Evolutionary conservation across 1,139 yeast species (phyloP), one percentile per base, ranked within the genome.

Genomic region (Yamadazyma sp.): DNA sequence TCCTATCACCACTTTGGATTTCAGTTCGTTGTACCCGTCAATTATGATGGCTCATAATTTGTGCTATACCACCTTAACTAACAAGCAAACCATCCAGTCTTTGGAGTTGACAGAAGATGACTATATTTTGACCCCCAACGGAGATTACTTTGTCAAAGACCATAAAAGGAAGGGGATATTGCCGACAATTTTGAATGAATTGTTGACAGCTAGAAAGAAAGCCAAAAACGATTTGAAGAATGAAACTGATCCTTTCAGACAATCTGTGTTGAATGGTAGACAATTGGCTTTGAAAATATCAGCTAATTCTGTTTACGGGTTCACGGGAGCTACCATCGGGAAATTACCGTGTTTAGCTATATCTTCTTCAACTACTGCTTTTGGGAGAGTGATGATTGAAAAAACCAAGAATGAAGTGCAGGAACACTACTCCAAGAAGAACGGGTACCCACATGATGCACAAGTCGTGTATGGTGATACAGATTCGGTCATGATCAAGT

Each of bases 31-130:
- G 73, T 94, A 94, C 62, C 99, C 99, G 5, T 87, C 97, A 44
- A 94, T 94, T 55, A 94, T 94, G 98, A 92, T 92, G 98, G 98
- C 99, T 0, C 99, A 94, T 61, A 94, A 94, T 60, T 70, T 94
- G 43, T 94, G 99, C 61, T 94, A 94, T 61, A 92, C 98, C 0
- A 91, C 98, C 0, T 66, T 92, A 32, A 64, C 92, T 39, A 85
- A 79, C 50, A 79, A 77, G 46, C 78, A 76, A 32, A 78, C 95
- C 0, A 85, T 89, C 29, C 78, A 81, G 31, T 74, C 86, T 34
- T 73, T 84, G 44, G 71, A 71, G 0, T 66, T 94, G 33, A 69
- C 75, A 30, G 81, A 84, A 49, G 82, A 78, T 37, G 98, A 94
- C 56, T 94, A 92, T 59, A 83, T 87, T 0, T 68, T 73, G 37